Base-by-base conservation (phyloP, 2,329 filamentous ascomycete species). In the Graphiopsis chlorocephala region DNA sequence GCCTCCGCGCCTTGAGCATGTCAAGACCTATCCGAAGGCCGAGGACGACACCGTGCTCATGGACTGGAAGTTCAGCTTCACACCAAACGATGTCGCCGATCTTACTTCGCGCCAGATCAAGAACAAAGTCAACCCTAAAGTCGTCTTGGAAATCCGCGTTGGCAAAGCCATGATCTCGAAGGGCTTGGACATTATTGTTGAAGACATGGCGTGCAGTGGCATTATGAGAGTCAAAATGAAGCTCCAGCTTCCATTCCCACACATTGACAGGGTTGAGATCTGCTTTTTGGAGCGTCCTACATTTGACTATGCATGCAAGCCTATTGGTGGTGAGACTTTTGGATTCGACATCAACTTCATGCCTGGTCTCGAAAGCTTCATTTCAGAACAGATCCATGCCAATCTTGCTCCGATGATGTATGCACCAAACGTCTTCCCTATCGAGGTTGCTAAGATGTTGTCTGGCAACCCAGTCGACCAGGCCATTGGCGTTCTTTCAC, bases 1-100 rank as follows among this genome's bases (percentile, higher is more conserved):
- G 80, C 94, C 95, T 29, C 96, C 96, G 6, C 88, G 95, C 31
- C 86, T 99, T 83, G 95, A 99, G 79, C 93, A 98, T 74, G 95
- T 99, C 78, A 98, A 97, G 83, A 97, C 95, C 0, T 97, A 99
- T 72, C 94, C 94, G 65, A 96, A 95, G 78, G 92, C 91, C 1
- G 92, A 97, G 71, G 93, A 97, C 68, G 95, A 99, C 74, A 89
- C 93, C 65, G 92, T 99, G 48, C 86, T 98, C 73, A 99, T 99
- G 95, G 95, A 99, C 77, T 99, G 95, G 95, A 97, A 96, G 74
- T 99, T 99, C 79, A 98, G 94, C 83, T 99, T 99, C 81, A 98
- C 92, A 0, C 95, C 95, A 35, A 98, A 95, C 70, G 96, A 99
- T 77, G 91, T 87, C 2, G 88, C 91, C 70, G 95, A 99, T 77